Conservation (phyloP, 2,329 filamentous ascomycete genomes). For the Trichoderma koningiopsis region DNA sequence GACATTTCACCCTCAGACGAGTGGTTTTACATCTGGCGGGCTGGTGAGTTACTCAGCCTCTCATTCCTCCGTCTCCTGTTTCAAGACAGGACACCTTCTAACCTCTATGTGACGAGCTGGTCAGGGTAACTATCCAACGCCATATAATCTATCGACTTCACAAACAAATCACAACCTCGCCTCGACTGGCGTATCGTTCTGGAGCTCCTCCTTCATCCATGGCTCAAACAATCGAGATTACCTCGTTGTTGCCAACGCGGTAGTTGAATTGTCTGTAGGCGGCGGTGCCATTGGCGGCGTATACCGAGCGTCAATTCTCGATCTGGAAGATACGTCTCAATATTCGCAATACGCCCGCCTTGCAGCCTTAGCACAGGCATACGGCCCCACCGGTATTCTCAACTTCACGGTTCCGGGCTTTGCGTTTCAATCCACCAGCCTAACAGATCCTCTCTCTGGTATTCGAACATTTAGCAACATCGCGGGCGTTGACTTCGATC, state of each 20-base stretch:
- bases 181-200: not conserved
- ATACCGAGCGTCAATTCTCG: slow-evolving; percentile 21
- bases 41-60: not conserved
- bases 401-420: not conserved
- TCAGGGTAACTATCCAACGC: not conserved
- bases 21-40: not conserved
- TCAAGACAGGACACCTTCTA: not conserved
- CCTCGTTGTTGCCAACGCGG: slow-evolving; percentile 2
- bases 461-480: slow-evolving; percentile 7
- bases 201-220: slow-evolving; percentile 20
- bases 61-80: not conserved
- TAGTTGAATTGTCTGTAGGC: not conserved
- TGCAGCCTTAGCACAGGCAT: not conserved
- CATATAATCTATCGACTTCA: slow-evolving; percentile 7
- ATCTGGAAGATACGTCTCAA: not conserved
- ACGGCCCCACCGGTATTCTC: slow-evolving; percentile 2
- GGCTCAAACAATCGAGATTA: slow-evolving; percentile 17
- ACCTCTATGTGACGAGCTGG: not conserved
- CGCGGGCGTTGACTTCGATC: slow-evolving; percentile 3
- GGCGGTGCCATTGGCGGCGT: not conserved
- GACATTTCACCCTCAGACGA: slow-evolving; percentile 14
- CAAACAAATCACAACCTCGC: not conserved
- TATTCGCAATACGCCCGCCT: slow-evolving; percentile 12
- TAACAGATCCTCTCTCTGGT: not conserved
- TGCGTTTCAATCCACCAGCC: not conserved